Evolutionary conservation across 2,329 filamentous ascomycete species (phyloP).

Genomic region (Xylariaceae sp.): DNA sequence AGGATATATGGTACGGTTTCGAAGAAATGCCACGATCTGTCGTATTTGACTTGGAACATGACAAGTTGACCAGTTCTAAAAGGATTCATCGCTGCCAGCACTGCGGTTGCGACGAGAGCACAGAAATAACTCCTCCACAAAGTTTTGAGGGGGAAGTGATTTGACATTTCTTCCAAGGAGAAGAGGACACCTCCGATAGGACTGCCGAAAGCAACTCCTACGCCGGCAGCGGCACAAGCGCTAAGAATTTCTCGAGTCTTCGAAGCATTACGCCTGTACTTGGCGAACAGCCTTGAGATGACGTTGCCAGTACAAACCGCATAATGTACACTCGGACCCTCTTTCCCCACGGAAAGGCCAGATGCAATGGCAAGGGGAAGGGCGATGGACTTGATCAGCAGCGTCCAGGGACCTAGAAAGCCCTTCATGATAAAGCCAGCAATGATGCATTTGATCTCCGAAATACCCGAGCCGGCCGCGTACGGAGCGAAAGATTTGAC

Average conservation of each 20-base stretch:
- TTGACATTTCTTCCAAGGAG: constrained; percentile 97
- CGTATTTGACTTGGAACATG: constrained; percentile 98
- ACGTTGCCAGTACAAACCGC: constrained; percentile 98
- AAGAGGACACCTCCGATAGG: constrained; percentile 97
- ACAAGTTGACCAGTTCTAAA: constrained; percentile 96
- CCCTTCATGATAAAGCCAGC: constrained; percentile 99
- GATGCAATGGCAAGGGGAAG: constrained; percentile 92
- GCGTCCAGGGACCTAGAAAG: constrained; percentile 88
- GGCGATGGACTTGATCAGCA: constrained; percentile 92
- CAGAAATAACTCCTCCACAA: constrained; percentile 99
- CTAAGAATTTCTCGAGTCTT: constrained; percentile 96
- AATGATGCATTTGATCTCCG: constrained; percentile 99
- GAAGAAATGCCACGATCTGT: constrained; percentile 97
- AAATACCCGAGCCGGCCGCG: constrained; percentile 94
- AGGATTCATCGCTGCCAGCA: constrained; percentile 94
- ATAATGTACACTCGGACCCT: constrained; percentile 98
- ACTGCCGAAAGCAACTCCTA: constrained; percentile 95
- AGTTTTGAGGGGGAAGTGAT: constrained; percentile 94
- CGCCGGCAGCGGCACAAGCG: constrained; percentile 91
- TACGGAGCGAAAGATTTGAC: constrained; percentile 95
- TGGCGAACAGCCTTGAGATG: constrained; percentile 89
- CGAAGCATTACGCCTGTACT: constrained; percentile 88
- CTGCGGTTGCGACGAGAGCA: constrained; percentile 90
- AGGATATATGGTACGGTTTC: constrained; percentile 92
- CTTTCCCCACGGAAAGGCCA: constrained; percentile 93